Evolutionary conservation across 345 rosid species (phyloP).

Genomic region (Lenwebbia sp.): DNA sequence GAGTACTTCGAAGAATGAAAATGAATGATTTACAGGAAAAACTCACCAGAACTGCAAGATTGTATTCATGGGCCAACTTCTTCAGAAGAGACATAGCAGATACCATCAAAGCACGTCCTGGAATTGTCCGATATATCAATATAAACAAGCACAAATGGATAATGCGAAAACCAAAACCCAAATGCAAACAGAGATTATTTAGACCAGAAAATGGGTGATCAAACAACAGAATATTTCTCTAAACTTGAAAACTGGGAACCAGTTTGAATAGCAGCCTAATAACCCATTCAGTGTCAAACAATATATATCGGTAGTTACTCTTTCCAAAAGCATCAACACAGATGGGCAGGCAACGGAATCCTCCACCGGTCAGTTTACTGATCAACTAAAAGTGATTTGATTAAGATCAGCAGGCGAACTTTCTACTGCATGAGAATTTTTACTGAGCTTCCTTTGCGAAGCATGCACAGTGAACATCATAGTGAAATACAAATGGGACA

Average conservation of each 20-base stretch:
- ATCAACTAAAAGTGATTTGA: background rate
- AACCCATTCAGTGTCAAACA: background rate
- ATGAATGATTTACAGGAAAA: background rate
- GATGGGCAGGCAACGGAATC: background rate
- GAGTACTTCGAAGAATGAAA: background rate
- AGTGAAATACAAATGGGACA: background rate
- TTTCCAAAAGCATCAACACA: background rate
- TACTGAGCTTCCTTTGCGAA: background rate
- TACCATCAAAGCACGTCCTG: slow-evolving; percentile 74
- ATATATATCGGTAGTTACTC: background rate
- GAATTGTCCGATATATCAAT: background rate
- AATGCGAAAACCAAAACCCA: background rate
- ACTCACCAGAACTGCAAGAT: slow-evolving; percentile 49
- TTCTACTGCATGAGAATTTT: background rate
- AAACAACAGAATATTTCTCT: background rate
- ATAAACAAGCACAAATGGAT: background rate
- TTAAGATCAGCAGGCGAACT: background rate
- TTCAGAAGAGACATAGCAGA: slow-evolving; percentile 66
- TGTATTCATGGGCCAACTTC: slow-evolving; percentile 71
- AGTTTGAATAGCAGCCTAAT: background rate
- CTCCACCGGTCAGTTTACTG: background rate
- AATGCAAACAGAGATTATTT: background rate
- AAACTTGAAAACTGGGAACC: background rate
- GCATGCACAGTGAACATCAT: background rate
- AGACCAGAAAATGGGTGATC: background rate